A percentile compares a stretch with the other conserved stretches of the same genome.
Conservation (phyloP, 2,329 filamentous ascomycete species). For the Fusarium nygamai region DNA sequence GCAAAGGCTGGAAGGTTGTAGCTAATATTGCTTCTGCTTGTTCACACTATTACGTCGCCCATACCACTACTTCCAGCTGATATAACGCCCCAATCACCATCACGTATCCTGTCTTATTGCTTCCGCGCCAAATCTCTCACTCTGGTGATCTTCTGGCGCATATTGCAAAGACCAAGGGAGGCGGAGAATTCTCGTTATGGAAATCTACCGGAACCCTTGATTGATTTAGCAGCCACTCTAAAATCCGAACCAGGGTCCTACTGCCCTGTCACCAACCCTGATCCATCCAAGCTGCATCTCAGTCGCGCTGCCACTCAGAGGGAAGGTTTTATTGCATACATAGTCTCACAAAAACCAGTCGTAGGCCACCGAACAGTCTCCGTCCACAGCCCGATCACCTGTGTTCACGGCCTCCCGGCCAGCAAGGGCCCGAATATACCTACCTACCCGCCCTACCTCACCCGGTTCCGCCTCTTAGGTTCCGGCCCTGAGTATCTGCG, state of each 20-base stretch:
- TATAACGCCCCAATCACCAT: slow-evolving; percentile 33
- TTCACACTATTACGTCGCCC: slow-evolving; percentile 11
- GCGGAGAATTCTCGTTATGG: slow-evolving; percentile 52
- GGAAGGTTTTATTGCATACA: slow-evolving; percentile 44
- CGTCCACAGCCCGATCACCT: slow-evolving; percentile 44
- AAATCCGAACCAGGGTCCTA: slow-evolving; percentile 49
- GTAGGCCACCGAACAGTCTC: slow-evolving; percentile 53
- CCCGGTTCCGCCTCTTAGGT: slow-evolving; percentile 46
- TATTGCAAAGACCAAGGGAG: slow-evolving; percentile 40
- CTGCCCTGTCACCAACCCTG: slow-evolving; percentile 53
- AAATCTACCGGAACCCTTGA: slow-evolving; percentile 48
- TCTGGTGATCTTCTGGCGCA: slow-evolving; percentile 36
- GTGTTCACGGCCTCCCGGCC: slow-evolving; percentile 44
- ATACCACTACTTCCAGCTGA: slow-evolving; percentile 26
- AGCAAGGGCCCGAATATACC: slow-evolving; percentile 43
- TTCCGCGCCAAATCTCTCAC: slow-evolving; percentile 33
- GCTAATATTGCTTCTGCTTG: slow-evolving; percentile 25
- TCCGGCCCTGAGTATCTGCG: slow-evolving; percentile 54
- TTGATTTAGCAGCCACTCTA: slow-evolving; percentile 50
- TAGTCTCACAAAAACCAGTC: slow-evolving; percentile 63
- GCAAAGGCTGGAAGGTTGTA: slow-evolving; percentile 29
- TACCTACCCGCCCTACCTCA: slow-evolving; percentile 31
- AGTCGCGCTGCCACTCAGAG: slow-evolving; percentile 51
- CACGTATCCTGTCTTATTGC: slow-evolving; percentile 43
- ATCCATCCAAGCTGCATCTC: slow-evolving; percentile 56